Conservation (phyloP, 1,139 yeast genomes). For the Maudiozyma humilis region DNA sequence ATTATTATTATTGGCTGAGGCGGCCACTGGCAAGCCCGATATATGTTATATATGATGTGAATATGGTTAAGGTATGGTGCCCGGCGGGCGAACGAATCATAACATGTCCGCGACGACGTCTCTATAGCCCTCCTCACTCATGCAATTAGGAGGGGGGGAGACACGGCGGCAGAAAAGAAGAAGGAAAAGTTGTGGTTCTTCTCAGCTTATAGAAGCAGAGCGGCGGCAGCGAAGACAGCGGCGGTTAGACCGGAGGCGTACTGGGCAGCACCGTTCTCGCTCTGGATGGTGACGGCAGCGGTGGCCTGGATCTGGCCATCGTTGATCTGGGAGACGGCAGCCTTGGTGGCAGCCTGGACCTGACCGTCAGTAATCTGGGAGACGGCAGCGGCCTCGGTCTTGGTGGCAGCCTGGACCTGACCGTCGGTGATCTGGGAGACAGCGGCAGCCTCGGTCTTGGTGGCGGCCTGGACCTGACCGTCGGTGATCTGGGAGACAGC, state of each 20-base stretch:
- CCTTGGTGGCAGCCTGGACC: constrained; percentile 25
- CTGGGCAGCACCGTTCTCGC: constrained; percentile 12
- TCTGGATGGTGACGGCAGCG: constrained; percentile 3
- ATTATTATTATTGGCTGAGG: too few relatives aligned
- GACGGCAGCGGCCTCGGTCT: constrained; percentile 23
- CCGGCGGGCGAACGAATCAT: too few relatives aligned
- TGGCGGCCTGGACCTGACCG: constrained; percentile 3
- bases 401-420: constrained; percentile 12
- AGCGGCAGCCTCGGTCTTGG: constrained; percentile 1
- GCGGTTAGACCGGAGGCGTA: constrained; percentile 10
- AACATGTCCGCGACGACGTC: too few relatives aligned
- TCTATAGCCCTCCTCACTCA: too few relatives aligned
- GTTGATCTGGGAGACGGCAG: constrained; percentile 6
- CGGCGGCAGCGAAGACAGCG: constrained; percentile 10
- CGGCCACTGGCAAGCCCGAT: too few relatives aligned
- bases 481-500: constrained; percentile 6
- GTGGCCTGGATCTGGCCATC: constrained; percentile 5
- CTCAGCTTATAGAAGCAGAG: constrained; percentile 10
- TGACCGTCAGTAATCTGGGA: constrained; percentile 38
- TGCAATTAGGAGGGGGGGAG: too few relatives aligned
- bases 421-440: constrained; percentile 2
- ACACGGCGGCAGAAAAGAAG: not conserved
- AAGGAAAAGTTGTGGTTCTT: not conserved
- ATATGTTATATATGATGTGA: too few relatives aligned
- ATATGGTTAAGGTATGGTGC: too few relatives aligned